Base-by-base conservation (phyloP, 352 stramenopile species). In the Thalassiosira exigua region DNA sequence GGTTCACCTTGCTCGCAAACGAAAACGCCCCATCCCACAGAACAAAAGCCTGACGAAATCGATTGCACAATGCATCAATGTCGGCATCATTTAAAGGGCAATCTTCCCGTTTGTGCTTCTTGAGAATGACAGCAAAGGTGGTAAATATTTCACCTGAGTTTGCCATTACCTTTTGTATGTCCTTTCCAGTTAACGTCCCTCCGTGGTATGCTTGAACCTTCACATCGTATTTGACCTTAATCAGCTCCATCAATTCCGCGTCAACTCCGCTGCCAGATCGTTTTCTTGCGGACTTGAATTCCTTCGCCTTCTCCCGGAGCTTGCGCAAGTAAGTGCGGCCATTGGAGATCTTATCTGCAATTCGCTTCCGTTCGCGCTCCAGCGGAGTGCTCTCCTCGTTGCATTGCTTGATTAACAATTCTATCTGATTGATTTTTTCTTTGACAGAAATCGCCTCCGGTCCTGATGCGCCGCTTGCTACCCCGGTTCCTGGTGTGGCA, bases 11-110 rank as follows among this genome's bases (percentile, higher is more conserved):
- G 56, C 56, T 65, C 2, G 56, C 56, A 27, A 51, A 44, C 26
- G 56, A 44, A 22, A 66, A 66, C 9, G 56, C 56, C 29, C 56
- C 56, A 27, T 66, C 56, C 56, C 56, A 66, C 9, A 66, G n/a
- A 33, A 66, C 19, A 19, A n/a, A 66, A 0, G 51, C 21, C 19
- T 7, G 22, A 29, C 22, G 30, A 66, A 50, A 66, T 36, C 46
- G 0, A 22, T 66, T 51, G 56, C 56, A 66, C 3, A 52, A 14
- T 12, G 32, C 4, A 32, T 66, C 56, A n/a, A 66, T 66, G 7
- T 53, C 27, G 0, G 11, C 21, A 24, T n/a, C 9, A 12, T 2
- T 30, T 21, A 51, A 50, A 22, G 21, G 4, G 21, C 56, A 65
- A 65, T 27, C 33, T 0, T 44, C 27, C 21, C 46, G 46, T 29